These are phyloP conservation scores for Lonicera japonica DNA, from an alignment of 129 eudicot genomes.

Conservation along the genomic window DNA sequence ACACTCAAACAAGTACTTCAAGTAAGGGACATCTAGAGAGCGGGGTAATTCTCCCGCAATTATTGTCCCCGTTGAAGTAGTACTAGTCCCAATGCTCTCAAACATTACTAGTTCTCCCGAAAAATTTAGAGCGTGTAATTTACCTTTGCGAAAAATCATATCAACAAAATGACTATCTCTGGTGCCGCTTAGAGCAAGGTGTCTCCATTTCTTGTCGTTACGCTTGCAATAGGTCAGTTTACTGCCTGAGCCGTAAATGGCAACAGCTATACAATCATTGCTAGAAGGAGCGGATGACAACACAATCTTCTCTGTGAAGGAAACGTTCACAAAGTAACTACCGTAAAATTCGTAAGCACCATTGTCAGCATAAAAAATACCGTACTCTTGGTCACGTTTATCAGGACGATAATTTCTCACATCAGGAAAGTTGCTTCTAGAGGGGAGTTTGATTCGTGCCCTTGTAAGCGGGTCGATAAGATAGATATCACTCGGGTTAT, in stretches of 20 bases:
- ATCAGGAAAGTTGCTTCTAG: not conserved
- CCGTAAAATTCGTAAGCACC: no score
- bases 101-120: not conserved
- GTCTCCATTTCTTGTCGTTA: not conserved
- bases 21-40: not conserved
- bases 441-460: not conserved
- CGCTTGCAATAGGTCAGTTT: not conserved
- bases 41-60: not conserved
- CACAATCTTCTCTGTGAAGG: not conserved
- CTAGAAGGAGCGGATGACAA: not conserved
- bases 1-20: not conserved
- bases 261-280: not conserved
- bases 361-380: not conserved
- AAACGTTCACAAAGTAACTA: not conserved
- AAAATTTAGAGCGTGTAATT: not conserved
- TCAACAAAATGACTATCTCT: not conserved
- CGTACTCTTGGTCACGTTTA: not conserved
- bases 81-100: not conserved
- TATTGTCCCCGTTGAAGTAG: not conserved
- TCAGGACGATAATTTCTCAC: not conserved
- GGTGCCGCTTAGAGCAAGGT: not conserved
- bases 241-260: not conserved
- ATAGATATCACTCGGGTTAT: not conserved
- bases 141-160: not conserved
- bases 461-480: not conserved